Percentiles rank a stretch among this genome's conserved stretches.
Evolutionary conservation across 2,329 filamentous ascomycete species (phyloP).

Genomic region (Neoscytalidium dimidiatum): DNA sequence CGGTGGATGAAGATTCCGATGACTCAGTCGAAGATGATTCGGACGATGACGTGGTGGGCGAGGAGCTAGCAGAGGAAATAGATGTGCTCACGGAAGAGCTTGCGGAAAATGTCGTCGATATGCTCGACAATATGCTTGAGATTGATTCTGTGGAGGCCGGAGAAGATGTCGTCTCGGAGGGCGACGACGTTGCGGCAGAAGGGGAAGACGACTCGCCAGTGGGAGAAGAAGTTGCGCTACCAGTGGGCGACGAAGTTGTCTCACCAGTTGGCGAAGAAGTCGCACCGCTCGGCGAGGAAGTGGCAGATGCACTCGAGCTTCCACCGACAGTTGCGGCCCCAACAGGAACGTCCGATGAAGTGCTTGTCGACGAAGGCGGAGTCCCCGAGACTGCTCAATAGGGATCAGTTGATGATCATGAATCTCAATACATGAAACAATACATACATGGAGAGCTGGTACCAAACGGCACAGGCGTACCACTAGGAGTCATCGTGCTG

Average conservation of each 20-base stretch:
- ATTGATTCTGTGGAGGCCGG: not conserved
- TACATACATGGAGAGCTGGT: not conserved
- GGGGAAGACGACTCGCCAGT: not conserved
- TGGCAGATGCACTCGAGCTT: not conserved
- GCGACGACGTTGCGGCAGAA: not conserved
- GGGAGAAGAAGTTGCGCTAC: not conserved
- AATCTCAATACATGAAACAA: not conserved
- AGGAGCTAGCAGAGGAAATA: not conserved
- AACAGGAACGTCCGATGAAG: not conserved
- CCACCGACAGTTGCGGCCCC: not conserved
- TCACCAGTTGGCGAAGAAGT: not conserved
- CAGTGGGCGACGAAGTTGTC: not conserved
- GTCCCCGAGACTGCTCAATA: not conserved
- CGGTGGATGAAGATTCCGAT: conserved; percentile 20
- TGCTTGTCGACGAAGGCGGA: not conserved
- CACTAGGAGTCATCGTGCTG: not conserved
- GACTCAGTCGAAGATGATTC: conserved; percentile 18
- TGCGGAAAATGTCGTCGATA: not conserved
- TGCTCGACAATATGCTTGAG: not conserved
- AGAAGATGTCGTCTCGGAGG: not conserved
- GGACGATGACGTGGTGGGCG: conserved; percentile 16
- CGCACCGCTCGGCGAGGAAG: not conserved
- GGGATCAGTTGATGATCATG: not conserved
- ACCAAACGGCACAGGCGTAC: not conserved
- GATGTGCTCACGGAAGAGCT: conserved; percentile 1